Evolutionary conservation across 106 monocot species (phyloP).

Genomic region (Allium fistulosum): DNA sequence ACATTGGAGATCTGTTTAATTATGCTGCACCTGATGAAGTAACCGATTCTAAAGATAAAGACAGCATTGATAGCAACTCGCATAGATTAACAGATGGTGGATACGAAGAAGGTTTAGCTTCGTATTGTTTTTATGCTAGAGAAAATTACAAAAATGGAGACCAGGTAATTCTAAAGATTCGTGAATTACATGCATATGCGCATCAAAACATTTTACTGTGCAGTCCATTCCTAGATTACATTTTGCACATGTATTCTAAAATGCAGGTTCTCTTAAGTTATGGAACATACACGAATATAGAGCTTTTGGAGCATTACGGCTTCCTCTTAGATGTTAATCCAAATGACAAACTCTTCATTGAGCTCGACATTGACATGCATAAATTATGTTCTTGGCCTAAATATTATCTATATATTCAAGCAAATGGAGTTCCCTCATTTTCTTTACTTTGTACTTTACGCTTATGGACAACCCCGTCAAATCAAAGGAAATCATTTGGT

Average conservation of each 20-base stretch:
- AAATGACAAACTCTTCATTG: slow-evolving; percentile 68
- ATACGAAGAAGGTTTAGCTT: slow-evolving; percentile 48
- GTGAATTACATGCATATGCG: neutral
- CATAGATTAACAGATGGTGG: slow-evolving; percentile 84
- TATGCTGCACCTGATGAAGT: slow-evolving; percentile 77
- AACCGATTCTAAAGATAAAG: slow-evolving; percentile 6
- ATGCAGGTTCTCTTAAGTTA: slow-evolving; percentile 88
- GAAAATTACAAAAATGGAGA: slow-evolving; percentile 59
- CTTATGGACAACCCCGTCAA: slow-evolving; percentile 54
- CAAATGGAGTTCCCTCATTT: slow-evolving; percentile 82
- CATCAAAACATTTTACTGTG: neutral
- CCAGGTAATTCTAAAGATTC: slow-evolving; percentile 35
- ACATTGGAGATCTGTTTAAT: slow-evolving; percentile 90
- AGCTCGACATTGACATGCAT: slow-evolving; percentile 27
- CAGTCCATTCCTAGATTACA: neutral
- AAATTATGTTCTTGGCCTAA: slow-evolving; percentile 42
- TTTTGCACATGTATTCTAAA: neutral
- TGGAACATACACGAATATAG: slow-evolving; percentile 87
- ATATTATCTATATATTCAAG: slow-evolving; percentile 76
- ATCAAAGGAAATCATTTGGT: slow-evolving; percentile 34
- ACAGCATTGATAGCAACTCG: slow-evolving; percentile 7
- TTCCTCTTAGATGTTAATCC: slow-evolving; percentile 72
- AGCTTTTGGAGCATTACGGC: slow-evolving; percentile 95
- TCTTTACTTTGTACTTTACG: slow-evolving; percentile 61
- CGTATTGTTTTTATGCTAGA: slow-evolving; percentile 93